These are phyloP conservation scores for Paecilomyces variotii DNA, from an alignment of 2,329 filamentous ascomycete genomes.

Conservation along the genomic window DNA sequence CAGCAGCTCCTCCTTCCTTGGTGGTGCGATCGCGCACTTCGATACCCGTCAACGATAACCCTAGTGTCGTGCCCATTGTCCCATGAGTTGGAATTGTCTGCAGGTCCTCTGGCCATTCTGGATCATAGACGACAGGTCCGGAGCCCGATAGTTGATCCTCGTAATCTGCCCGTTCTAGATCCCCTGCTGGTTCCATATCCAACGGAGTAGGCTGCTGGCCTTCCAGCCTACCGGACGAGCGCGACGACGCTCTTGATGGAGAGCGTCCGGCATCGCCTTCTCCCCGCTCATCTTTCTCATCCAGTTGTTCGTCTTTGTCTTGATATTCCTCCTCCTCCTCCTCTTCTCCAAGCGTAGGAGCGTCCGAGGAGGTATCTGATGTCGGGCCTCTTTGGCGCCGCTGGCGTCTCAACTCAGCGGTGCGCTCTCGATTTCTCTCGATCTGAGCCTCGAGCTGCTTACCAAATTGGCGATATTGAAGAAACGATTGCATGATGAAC, in stretches of 20 bases:
- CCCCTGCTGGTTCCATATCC: background rate
- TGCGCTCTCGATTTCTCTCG: constrained; percentile 8
- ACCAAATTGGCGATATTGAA: constrained; percentile 17
- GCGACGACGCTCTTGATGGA: constrained; percentile 2
- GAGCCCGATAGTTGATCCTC: background rate
- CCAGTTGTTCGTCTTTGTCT: constrained; percentile 1
- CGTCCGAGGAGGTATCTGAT: constrained; percentile 2
- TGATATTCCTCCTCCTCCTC: background rate
- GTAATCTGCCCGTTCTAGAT: constrained; percentile 8
- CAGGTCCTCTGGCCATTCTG: constrained; percentile 5
- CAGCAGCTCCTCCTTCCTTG: constrained; percentile 14
- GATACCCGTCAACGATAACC: constrained; percentile 17
- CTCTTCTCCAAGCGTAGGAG: background rate
- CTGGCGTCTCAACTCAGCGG: constrained; percentile 9
- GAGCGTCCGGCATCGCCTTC: constrained; percentile 1
- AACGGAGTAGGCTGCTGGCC: background rate
- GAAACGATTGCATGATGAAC: constrained; percentile 17
- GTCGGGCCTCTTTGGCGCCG: constrained; percentile 8
- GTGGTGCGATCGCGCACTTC: constrained; percentile 13
- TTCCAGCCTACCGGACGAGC: background rate
- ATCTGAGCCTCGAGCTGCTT: constrained; percentile 14
- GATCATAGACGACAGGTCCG: too few species aligned
- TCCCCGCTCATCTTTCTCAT: background rate
- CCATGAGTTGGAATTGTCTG: constrained; percentile 9
- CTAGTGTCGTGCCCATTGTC: constrained; percentile 14